These are phyloP conservation scores for Hanseniaspora vineae DNA, from an alignment of 805 yeast genomes.

Conservation along the genomic window DNA sequence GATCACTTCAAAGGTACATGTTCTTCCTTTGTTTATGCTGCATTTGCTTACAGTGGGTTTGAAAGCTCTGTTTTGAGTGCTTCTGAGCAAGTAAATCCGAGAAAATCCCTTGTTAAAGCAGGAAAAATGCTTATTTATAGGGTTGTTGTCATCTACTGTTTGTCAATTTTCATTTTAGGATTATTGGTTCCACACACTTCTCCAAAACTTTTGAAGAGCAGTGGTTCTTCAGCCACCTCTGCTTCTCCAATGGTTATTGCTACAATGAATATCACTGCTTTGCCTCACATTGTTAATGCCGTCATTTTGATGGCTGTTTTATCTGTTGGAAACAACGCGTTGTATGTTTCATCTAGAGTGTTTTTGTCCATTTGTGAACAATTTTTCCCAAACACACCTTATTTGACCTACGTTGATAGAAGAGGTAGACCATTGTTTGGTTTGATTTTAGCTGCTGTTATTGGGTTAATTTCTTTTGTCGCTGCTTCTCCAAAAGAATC, in stretches of 20 bases:
- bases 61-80: conserved; percentile 40
- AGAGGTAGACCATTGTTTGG: conserved; percentile 49
- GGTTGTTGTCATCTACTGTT: conserved; percentile 40
- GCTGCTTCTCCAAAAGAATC: conserved; percentile 49
- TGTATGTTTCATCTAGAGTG: conserved; percentile 44
- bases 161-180: conserved; percentile 40
- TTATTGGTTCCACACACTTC: conserved; percentile 43
- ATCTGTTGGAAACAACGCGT: conserved; percentile 35
- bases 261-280: conserved; percentile 45
- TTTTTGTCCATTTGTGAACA: conserved; percentile 18
- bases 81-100: conserved; percentile 35
- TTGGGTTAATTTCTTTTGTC: conserved; percentile 52
- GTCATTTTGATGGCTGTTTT: conserved; percentile 47
- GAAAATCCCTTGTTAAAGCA: conserved; percentile 38
- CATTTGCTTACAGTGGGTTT: conserved; percentile 49
- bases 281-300: conserved; percentile 51
- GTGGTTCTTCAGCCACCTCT: conserved; percentile 43
- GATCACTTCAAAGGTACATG: conserved; percentile 46
- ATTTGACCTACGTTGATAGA: conserved; percentile 39
- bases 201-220: conserved; percentile 29
- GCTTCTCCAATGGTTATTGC: conserved; percentile 60
- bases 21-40: conserved; percentile 39
- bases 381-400: background rate
- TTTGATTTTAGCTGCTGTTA: conserved; percentile 33
- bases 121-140: conserved; percentile 41